Evolutionary conservation across 139 green algal genomes (phyloP).

Genomic region (Chlorella sp.): DNA sequence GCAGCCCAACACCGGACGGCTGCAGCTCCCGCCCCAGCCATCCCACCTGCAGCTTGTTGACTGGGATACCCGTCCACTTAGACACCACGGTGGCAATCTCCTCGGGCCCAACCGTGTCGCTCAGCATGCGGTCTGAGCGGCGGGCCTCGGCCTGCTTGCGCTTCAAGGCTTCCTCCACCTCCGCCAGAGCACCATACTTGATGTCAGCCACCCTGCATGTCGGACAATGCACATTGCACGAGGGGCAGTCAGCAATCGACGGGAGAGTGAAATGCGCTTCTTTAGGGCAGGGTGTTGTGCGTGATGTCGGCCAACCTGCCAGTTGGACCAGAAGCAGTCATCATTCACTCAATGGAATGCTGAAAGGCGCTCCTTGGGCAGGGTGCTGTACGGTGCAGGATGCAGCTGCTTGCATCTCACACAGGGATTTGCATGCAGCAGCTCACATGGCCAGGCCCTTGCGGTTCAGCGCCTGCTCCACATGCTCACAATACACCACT

Average conservation of each 20-base stretch:
- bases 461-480: conserved; percentile 74
- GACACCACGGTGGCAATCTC: conserved; percentile 85
- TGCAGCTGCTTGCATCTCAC: no score
- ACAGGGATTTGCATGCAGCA: not conserved
- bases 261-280: no score
- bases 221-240: no score
- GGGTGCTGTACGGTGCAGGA: no score
- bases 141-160: conserved; percentile 28
- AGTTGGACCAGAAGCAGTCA: no score
- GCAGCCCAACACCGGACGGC: no score
- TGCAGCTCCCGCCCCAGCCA: no score
- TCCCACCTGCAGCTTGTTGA: conserved; percentile 75
- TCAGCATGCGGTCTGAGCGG: conserved; percentile 78
- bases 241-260: no score
- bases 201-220: conserved; percentile 15
- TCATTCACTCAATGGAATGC: no score
- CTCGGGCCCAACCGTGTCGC: conserved; percentile 78
- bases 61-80: conserved; percentile 91
- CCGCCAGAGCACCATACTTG: conserved; percentile 69
- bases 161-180: conserved; percentile 82
- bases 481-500: conserved; percentile 16
- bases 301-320: conserved; percentile 63
- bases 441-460: conserved; percentile 73
- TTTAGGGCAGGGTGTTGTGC: not conserved
- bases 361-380: no score